Evolutionary conservation across 2,329 filamentous ascomycete species (phyloP), one percentile per base, ranked within the genome.

Genomic region (Microdochium bolleyi): DNA sequence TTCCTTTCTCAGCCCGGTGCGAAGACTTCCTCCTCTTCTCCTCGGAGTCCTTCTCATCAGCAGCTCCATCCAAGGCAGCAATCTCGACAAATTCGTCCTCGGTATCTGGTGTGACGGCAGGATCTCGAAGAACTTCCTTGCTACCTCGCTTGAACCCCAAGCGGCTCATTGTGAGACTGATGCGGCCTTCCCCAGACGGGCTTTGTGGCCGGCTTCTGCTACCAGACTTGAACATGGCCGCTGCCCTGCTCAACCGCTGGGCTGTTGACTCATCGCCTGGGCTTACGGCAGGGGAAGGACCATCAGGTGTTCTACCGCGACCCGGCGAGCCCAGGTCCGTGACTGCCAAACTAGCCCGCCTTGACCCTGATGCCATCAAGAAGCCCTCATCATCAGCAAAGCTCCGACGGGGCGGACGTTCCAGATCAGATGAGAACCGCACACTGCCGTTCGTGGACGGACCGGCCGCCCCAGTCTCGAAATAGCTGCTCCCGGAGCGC

Each of bases 151-250:
- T 57, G 25, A 58, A 53, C 5, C 56, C 56, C 16, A 60, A 55
- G 14, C 70, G 69, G 34, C 68, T 67, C 52, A 73, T 61, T 0
- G 68, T 83, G 79, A 77, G 69, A 60, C 78, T 83, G 53, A 83
- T 76, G 3, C 82, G 73, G 16, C 73, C 73, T 57, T 85, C 82
- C 25, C 80, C 79, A 1, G 73, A 76, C 58, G 84, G 80, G 59
- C 82, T 85, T 19, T 68, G 69, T 3, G 82, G 78, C 13, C 82
- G 76, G 57, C 81, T 83, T 58, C 75, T 74, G 49, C 65, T 68
- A 58, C 70, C 59, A 52, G 70, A 59, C 66, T 75, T 67, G 57
- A 84, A 82, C 49, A 74, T 75, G 4, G 78, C 77, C 14, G 82
- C 80, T 1, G 81, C 80, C 14, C 82, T 74, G 8, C 79, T 82